Evolutionary conservation across 2,329 filamentous ascomycete species (phyloP), one percentile per base, ranked within the genome.

Genomic region (Neofusicoccum laricinum): DNA sequence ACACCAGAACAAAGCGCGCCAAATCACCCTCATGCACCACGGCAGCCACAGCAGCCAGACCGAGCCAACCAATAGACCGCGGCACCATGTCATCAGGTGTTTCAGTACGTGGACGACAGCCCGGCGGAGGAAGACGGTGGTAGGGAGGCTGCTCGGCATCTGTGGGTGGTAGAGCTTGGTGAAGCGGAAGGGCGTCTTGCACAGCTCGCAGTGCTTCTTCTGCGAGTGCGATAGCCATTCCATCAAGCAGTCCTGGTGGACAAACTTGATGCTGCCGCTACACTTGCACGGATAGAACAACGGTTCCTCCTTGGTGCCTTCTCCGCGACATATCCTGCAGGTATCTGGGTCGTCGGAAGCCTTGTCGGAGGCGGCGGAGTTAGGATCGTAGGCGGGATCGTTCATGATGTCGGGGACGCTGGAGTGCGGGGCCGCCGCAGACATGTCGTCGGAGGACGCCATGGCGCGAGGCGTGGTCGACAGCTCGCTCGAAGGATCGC

Each of bases 161-260:
- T 93, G 86, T 3, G 93, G 92, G 67, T 93, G 89, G 80, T 99
- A 99, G 43, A 99, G 86, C 79, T 99, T 99, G 61, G 95, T 99
- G 81, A 99, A 99, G 66, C 93, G 91, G 75, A 98, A 99, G 0
- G 93, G 89, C 2, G 95, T 99, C 81, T 99, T 99, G 87, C 95
- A 99, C 40, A 99, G 88, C 81, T 99, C 95, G 83, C 96, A 99
- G 82, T 99, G 91, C 78, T 98, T 98, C 86, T 99, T 99, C 76
- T 99, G 93, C 1, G 95, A 98, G 78, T 99, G 96, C 57, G 93
- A 94, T 21, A 99, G 84, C 95, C 95, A 99, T 79, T 98, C 93
- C 90, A 99, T 97, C 78, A 99, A 81, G 76, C 95, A 99, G 76
- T 96, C 91, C 78, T 99, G 95, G 77, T 99, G 95, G 67, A 99